Evolutionary conservation across 371 early-diverging fungal species (phyloP).

Genomic region (Mucor plumbeus): DNA sequence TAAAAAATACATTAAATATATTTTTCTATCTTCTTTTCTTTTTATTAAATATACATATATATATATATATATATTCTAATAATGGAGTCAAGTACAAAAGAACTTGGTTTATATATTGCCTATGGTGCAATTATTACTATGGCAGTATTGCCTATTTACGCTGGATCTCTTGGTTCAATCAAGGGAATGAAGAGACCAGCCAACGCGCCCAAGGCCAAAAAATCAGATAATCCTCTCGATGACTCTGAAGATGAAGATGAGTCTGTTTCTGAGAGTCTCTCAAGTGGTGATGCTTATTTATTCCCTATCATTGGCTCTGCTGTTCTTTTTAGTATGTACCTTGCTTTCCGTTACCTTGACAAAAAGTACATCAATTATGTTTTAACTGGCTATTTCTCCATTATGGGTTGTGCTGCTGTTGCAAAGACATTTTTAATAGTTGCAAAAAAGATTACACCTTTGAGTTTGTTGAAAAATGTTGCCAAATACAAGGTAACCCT

Average conservation of each 20-base stretch:
- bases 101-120: constrained; percentile 68
- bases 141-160: constrained; percentile 89
- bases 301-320: constrained; percentile 91
- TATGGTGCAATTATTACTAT: constrained; percentile 89
- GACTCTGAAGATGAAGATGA: constrained; percentile 66
- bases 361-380: constrained; percentile 86
- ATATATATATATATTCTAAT: no score
- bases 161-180: constrained; percentile 81
- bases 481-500: constrained; percentile 74
- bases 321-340: constrained; percentile 84
- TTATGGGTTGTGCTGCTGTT: constrained; percentile 82
- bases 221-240: constrained; percentile 38
- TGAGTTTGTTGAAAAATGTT: constrained; percentile 55
- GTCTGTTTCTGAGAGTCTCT: constrained; percentile 76
- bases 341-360: constrained; percentile 84
- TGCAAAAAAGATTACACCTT: constrained; percentile 54
- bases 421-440: constrained; percentile 68
- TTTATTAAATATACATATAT: not conserved
- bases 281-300: constrained; percentile 90
- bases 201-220: constrained; percentile 46
- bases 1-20: not conserved
- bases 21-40: not conserved
- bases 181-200: constrained; percentile 72
- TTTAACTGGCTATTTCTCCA: constrained; percentile 86
- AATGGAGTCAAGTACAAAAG: constrained; percentile 23